These are phyloP conservation scores for Trichoderma endophyticum DNA, from an alignment of 2,329 filamentous ascomycete genomes.

Conservation along the genomic window DNA sequence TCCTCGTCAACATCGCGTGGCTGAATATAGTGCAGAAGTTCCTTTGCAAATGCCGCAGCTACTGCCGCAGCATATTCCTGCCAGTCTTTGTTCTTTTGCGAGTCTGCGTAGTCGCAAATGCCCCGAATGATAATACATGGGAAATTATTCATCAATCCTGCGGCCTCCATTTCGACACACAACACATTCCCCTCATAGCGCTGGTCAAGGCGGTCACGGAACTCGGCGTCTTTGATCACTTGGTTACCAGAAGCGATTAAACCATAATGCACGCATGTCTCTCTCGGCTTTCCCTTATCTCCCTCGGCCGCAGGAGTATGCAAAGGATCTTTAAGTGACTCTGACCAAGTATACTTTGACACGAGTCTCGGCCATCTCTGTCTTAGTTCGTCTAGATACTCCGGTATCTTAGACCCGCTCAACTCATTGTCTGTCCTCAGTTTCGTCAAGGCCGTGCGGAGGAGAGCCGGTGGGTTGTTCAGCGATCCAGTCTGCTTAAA, in stretches of 20 bases:
- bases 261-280: neutral
- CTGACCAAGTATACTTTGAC: neutral
- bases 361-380: neutral
- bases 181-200: neutral
- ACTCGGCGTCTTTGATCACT: neutral
- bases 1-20: slow-evolving; percentile 1
- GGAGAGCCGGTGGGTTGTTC: neutral
- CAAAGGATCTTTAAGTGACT: neutral
- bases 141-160: slow-evolving; percentile 7
- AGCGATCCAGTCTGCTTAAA: neutral
- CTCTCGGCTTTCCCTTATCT: neutral
- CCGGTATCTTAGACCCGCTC: neutral
- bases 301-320: neutral
- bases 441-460: neutral
- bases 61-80: neutral
- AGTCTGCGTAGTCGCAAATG: slow-evolving; percentile 12
- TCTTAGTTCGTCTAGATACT: neutral
- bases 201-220: neutral
- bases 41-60: slow-evolving; percentile 3
- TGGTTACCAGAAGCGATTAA: slow-evolving; percentile 1
- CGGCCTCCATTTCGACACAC: slow-evolving; percentile 11
- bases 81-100: neutral
- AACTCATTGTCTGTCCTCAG: neutral
- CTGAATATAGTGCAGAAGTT: neutral
- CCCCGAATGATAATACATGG: slow-evolving; percentile 1